Base-by-base conservation (phyloP, 208 protist species). In the Porcisia deanei region DNA sequence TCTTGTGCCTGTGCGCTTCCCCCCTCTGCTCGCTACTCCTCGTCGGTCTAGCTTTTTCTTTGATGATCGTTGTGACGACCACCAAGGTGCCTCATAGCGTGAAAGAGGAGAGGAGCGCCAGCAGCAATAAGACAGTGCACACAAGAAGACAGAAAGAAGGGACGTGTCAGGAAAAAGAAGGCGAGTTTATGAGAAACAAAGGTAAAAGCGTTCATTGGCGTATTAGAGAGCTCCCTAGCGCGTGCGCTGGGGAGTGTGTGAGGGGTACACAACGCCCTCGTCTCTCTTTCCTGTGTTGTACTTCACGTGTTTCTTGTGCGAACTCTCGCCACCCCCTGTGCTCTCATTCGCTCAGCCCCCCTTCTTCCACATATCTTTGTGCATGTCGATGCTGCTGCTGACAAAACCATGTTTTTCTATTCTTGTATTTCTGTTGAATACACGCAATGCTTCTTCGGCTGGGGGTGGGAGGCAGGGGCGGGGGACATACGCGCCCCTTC, bases 341-440 rank as follows among this genome's bases (percentile, higher is more conserved):
- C 64, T 5, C 64, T 25, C 64, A 20, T 20, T 70, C 47, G 37
- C 25, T 43, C 14, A 20, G 18, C 9, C 16, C 7, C 8, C 45
- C 7, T 20, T 9, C 16, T 57, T 3, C 66, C 25, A 53, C 70
- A 71, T 30, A 30, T 65, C 43, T 53, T 74, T 54, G 54, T 61
- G 34, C 14, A 8, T 37, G 16, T 53, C 22, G 65, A 4, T 47
- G n/a, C 47, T 58, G 55, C 47, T 49, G 10, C 22, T 47, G 45
- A 14, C 47, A 52, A 34, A 53, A 16, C 1, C 53, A 72, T 71
- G 3, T 34, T 76, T n/a, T 84, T 34, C 41, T 67, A 16, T 1
- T 67, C 47, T n/a, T 58, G 14, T 66, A 8, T 75, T 73, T 66
- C 30, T 54, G 30, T 52, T 52, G 47, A 14, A 52, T 52, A 12